These are phyloP conservation scores for Tillandsia fasciculata DNA, from an alignment of 176 grass and related monocot species.

Conservation along the genomic window DNA sequence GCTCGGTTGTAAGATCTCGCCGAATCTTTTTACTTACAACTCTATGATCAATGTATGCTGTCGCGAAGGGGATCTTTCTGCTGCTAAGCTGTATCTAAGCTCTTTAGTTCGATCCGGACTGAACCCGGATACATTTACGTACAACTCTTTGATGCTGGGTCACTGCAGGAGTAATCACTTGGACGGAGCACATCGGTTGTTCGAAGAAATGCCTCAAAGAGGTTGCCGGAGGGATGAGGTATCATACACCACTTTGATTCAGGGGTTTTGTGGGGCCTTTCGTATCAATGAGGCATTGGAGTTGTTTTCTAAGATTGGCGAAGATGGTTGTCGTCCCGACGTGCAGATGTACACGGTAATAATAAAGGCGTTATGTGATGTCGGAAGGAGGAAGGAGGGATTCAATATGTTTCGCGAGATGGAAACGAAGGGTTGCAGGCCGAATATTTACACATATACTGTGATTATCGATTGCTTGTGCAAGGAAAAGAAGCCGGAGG, in stretches of 20 bases:
- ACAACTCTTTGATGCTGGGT: constrained; percentile 16
- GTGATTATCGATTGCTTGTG: constrained; percentile 20
- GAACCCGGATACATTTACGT: constrained; percentile 13
- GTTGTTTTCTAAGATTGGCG: constrained; percentile 27
- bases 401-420: constrained; percentile 25
- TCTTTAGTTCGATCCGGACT: constrained; percentile 9
- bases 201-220: constrained; percentile 24
- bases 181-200: constrained; percentile 5
- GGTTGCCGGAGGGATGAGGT: constrained; percentile 21
- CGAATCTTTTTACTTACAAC: constrained; percentile 16
- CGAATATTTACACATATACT: constrained; percentile 19
- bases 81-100: constrained; percentile 1
- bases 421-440: constrained; percentile 31
- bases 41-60: constrained; percentile 17
- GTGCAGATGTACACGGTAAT: constrained; percentile 11
- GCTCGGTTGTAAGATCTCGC: neutral
- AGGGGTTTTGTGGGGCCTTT: constrained; percentile 23
- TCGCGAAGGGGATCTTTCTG: constrained; percentile 7
- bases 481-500: constrained; percentile 16
- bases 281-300: constrained; percentile 29
- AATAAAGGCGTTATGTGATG: constrained; percentile 40
- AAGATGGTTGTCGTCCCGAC: constrained; percentile 11
- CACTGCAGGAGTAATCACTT: neutral
- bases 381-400: constrained; percentile 24
- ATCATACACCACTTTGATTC: constrained; percentile 22